phyloP scores from a whole-genome alignment of 2,329 filamentous ascomycete species.

The Mollisia scopiformis region DNA sequence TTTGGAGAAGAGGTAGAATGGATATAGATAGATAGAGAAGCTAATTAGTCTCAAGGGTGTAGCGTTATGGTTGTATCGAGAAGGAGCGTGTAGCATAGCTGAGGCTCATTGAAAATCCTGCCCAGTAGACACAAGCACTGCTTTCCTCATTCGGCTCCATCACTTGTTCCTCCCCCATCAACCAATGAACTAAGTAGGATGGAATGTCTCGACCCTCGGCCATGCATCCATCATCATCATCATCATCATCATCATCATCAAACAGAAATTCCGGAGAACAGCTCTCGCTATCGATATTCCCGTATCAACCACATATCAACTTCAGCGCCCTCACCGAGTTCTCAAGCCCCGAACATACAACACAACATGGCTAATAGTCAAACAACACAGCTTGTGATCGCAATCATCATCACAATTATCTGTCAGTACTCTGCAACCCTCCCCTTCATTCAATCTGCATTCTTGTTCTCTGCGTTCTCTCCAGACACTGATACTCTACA shows the following conservation, averaged over 20 bases:
- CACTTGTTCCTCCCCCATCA: not conserved
- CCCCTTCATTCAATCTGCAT: no score
- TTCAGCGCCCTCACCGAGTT: no score
- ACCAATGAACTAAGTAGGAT: not conserved
- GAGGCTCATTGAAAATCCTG: not conserved
- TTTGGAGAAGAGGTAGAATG: not conserved
- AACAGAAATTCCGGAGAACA: not conserved
- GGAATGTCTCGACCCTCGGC: not conserved
- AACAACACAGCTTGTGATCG: no score
- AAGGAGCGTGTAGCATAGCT: not conserved
- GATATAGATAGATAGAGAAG: not conserved
- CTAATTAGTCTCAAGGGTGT: not conserved
- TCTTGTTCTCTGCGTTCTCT: no score
- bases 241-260: not conserved
- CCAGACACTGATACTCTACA: no score
- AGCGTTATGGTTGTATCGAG: not conserved
- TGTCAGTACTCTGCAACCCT: no score
- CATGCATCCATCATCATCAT: not conserved
- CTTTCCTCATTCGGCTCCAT: not conserved
- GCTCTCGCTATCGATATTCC: not conserved
- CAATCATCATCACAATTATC: no score
- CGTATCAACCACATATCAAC: not conserved
- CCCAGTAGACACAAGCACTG: not conserved
- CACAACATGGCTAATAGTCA: no score
- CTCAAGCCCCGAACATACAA: no score